Base-by-base conservation (phyloP, 2,329 filamentous ascomycete species). In the Herpotrichia juniperi region DNA sequence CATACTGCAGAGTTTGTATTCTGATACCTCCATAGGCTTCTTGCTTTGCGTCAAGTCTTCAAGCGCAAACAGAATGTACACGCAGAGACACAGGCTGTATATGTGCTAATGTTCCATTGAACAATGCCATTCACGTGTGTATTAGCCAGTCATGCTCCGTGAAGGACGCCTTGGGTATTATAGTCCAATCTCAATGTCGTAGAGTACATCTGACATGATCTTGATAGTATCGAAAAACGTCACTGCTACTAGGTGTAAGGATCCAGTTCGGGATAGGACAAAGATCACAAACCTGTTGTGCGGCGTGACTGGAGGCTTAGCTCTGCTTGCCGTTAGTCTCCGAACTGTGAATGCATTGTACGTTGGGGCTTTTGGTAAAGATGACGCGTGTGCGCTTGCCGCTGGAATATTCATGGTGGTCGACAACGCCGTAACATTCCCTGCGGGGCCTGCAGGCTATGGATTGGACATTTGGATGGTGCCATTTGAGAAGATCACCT, bases 151-250 rank as follows among this genome's bases (percentile, higher is more conserved):
- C 46, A 2, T 59, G 58, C 14, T 53, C 51, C 4, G 9, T 59
- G 2, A 55, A 40, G 9, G 43, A 61, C 8, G 47, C 48, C 2
- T 26, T 61, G 28, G 30, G 58, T 61, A 45, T 25, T 53, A 42
- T 1, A 21, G 9, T 8, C 28, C 9, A 31, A 31, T 25, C 32
- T 17, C 9, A 8, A 9, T 31, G 9, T 9, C n/a, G 28, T 31
- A n/a, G 21, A 12, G 8, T 28, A n/a, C n/a, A n/a, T 19, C 16
- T n/a, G 34, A 21, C 22, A 12, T 31, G 9, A 11, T 14, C 12
- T 10, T 21, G 6, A 25, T 26, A 73, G 69, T 62, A 10, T 71
- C 71, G 4, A 68, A 75, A 54, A 76, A 76, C 52, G 58, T 67
- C 31, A 75, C 74, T 0, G 40, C 51, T 7, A 67, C 68, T 12